Base-by-base conservation (phyloP, 2,329 filamentous ascomycete species). In the Amphichorda felina region DNA sequence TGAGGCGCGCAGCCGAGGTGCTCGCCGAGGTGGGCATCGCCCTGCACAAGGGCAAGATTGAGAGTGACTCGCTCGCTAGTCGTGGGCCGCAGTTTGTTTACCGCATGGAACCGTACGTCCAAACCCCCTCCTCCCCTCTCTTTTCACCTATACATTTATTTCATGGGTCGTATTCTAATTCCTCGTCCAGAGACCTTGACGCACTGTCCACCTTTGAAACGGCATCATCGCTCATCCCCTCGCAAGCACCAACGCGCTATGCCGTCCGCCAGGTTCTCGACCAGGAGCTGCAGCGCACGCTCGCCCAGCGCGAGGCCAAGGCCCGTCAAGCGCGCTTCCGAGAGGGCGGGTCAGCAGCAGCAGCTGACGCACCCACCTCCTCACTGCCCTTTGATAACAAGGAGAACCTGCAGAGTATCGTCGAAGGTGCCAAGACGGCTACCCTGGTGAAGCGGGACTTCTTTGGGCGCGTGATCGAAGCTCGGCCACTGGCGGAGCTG, bases 241-340 rank as follows among this genome's bases (percentile, higher is more conserved):
- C 73, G 2, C 72, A 75, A 8, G 77, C 75, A 1, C 86, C 84
- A 0, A 85, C 85, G 0, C 75, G 91, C n/a, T 98, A 86, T 50
- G 89, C 89, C 2, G 81, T 98, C 5, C 79, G 91, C 16, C 89
- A 95, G 55, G 88, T 95, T 8, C 70, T 98, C 1, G 87, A 94
- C 50, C 85, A 91, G 53, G 89, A 96, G 55, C 82, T 89, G 47
- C 75, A 75, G 40, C 85, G 82, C 50, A 80, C 85, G 33, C 71
- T 79, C 10, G 62, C 72, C 21, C 63, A 76, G 24, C 77, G 80
- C 11, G 79, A 83, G 34, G 74, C 74, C 40, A 69, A 74, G 4
- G 70, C 76, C 1, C 66, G 82, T 2, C 74, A 82, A 47, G 74
- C 77, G 8, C 69, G 80, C 3, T 79, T 77, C 53, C 61, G 58